Conservation (phyloP, 148 eudicot species). For the Simmondsia chinensis region DNA sequence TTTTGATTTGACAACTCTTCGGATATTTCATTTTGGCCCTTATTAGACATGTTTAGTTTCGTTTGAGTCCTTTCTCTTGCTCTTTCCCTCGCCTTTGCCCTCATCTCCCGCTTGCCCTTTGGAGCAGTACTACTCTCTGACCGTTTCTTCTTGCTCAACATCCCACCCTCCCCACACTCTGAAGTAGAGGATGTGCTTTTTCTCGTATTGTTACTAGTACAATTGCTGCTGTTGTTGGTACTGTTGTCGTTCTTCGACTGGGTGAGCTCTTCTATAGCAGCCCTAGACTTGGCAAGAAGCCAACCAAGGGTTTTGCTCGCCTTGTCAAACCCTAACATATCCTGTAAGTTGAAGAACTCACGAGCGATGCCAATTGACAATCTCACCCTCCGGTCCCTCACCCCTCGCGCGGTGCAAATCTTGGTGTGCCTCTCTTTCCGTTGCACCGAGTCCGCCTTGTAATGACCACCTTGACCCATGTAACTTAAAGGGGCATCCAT, state of each 20-base stretch:
- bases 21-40: too few species aligned
- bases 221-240: not conserved
- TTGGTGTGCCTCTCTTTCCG: slow-evolving; percentile 40
- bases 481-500: too few species aligned
- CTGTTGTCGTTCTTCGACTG: not conserved
- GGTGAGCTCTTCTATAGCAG: slow-evolving; percentile 22
- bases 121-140: not conserved
- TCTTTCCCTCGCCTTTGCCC: slow-evolving; percentile 21
- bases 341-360: slow-evolving; percentile 40
- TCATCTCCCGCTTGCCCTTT: not conserved
- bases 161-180: too few species aligned
- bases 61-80: slow-evolving; percentile 24
- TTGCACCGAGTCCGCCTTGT: not conserved
- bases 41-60: slow-evolving; percentile 7
- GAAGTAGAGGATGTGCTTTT: too few species aligned
- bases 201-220: too few species aligned
- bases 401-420: slow-evolving; percentile 33
- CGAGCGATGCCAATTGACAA: slow-evolving; percentile 30
- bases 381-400: slow-evolving; percentile 37
- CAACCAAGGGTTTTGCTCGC: slow-evolving; percentile 41
- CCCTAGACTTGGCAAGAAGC: slow-evolving; percentile 28
- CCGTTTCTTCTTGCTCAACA: too few species aligned
- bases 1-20: too few species aligned
- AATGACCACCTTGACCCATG: too few species aligned
- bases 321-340: slow-evolving; percentile 37